Evolutionary conservation across 2,329 filamentous ascomycete species (phyloP).

Genomic region (Claviceps quebecensis): DNA sequence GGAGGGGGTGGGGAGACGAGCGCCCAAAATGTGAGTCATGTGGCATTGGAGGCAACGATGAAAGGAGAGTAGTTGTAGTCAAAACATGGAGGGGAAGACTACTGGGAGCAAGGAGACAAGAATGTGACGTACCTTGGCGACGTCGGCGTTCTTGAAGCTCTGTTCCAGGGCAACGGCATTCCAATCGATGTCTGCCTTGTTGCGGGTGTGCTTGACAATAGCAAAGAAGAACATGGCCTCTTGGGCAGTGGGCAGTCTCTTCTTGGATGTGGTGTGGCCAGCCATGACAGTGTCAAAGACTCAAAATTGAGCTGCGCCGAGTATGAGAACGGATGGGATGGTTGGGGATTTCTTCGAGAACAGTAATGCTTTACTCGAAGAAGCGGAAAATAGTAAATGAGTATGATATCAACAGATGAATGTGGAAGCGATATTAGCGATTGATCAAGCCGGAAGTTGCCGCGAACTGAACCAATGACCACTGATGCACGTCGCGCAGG

Average conservation of each 20-base stretch:
- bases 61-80: too few species aligned
- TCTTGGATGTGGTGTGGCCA: conserved; percentile 12
- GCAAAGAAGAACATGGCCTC: conserved; percentile 31
- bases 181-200: conserved; percentile 35
- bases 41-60: not conserved
- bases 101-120: not conserved
- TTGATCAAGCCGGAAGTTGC: not conserved
- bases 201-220: conserved; percentile 28
- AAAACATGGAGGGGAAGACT: too few species aligned
- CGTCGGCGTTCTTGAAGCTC: conserved; percentile 30
- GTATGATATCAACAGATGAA: too few species aligned
- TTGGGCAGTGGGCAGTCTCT: conserved; percentile 23
- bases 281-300: conserved; percentile 14
- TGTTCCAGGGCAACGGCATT: conserved; percentile 25
- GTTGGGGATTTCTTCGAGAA: too few species aligned
- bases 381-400: too few species aligned
- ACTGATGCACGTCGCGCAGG: not conserved
- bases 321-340: not conserved
- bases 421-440: not conserved
- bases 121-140: conserved; percentile 26
- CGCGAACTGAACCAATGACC: not conserved
- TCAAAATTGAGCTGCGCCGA: not conserved
- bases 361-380: too few species aligned
- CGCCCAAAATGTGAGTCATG: not conserved
- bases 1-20: not conserved